Evolutionary conservation across 441 rosid genomes (phyloP).

Genomic region (Gossypium lobatum): DNA sequence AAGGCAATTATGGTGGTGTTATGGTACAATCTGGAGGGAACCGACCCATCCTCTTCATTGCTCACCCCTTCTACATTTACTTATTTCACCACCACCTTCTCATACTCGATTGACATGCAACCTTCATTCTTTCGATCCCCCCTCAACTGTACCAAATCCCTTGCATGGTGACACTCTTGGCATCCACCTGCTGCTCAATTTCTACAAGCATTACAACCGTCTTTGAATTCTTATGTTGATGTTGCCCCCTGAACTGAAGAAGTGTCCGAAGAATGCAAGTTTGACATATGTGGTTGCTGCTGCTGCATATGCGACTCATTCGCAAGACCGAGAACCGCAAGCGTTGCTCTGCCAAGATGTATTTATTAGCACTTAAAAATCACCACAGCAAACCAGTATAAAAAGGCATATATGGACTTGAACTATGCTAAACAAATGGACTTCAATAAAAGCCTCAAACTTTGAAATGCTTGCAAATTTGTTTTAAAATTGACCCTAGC

Average conservation of each 20-base stretch:
- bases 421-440: background rate
- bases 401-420: background rate
- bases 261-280: slow-evolving; percentile 51
- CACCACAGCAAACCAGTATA: background rate
- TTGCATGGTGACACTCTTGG: background rate
- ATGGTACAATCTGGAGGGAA: slow-evolving; percentile 12
- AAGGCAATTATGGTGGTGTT: background rate
- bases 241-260: slow-evolving; percentile 59
- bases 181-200: background rate
- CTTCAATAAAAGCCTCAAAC: background rate
- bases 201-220: background rate
- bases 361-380: background rate
- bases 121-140: background rate
- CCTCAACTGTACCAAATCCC: background rate
- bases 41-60: background rate
- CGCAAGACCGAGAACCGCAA: slow-evolving; percentile 64
- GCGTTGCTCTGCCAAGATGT: slow-evolving; percentile 47
- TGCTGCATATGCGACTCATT: slow-evolving; percentile 33
- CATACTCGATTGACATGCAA: background rate
- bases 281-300: slow-evolving; percentile 27
- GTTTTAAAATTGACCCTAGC: background rate
- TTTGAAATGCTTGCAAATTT: background rate
- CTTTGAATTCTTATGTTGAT: slow-evolving; percentile 30
- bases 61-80: background rate
- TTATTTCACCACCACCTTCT: background rate